Evolutionary conservation across 2,329 filamentous ascomycete species (phyloP).

Genomic region (Fusarium proliferatum): DNA sequence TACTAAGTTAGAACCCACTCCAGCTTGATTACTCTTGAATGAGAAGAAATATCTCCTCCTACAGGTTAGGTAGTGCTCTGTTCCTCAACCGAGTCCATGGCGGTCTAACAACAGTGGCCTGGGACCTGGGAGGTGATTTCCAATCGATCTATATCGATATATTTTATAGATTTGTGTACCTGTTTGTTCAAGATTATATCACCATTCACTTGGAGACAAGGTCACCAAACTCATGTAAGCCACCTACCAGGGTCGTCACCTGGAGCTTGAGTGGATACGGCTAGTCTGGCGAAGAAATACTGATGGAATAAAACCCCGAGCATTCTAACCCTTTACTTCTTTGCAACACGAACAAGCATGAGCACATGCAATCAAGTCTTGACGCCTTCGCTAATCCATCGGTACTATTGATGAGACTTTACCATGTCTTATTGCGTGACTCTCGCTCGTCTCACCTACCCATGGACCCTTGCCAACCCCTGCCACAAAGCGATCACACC

Average conservation of each 20-base stretch:
- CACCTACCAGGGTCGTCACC: no score
- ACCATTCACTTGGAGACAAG: no score
- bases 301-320: no score
- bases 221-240: no score
- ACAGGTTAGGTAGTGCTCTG: not conserved
- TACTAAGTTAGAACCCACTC: not conserved
- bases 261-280: no score
- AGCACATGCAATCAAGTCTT: not conserved
- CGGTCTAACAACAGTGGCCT: not conserved
- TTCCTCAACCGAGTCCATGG: not conserved
- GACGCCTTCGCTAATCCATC: not conserved
- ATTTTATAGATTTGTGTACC: no score
- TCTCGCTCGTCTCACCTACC: slow-evolving; percentile 11
- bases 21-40: not conserved
- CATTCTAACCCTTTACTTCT: no score
- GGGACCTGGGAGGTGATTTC: not conserved
- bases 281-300: no score
- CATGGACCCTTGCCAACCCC: slow-evolving; percentile 10
- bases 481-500: not conserved
- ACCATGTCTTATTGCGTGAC: slow-evolving; percentile 12
- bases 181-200: no score
- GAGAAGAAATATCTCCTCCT: not conserved
- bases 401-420: not conserved
- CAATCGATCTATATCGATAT: no score
- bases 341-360: no score